phyloP scores from a whole-genome alignment of 352 stramenopile species.

The Phytophthora hybrid region DNA sequence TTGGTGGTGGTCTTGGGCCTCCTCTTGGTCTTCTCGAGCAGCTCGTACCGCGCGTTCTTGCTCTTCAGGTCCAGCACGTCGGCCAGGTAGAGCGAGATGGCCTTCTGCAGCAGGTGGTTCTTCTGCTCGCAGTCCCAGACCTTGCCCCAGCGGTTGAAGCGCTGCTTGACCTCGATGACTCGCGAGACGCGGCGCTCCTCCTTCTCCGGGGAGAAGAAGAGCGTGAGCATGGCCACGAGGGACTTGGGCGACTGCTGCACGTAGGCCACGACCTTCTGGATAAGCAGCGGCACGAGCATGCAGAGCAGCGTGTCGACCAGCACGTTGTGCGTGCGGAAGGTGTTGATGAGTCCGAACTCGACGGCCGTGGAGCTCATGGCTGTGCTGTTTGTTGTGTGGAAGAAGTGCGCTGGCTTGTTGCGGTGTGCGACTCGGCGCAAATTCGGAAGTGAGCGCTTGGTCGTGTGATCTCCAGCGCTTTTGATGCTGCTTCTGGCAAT shows the following conservation, averaged over 20 bases:
- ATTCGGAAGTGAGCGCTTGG: slow-evolving; percentile 21
- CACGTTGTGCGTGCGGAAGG: slow-evolving; percentile 57
- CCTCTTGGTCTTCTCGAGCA: slow-evolving; percentile 52
- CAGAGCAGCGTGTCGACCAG: slow-evolving; percentile 66
- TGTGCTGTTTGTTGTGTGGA: neutral
- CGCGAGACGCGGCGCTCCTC: slow-evolving; percentile 36
- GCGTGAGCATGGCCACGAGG: slow-evolving; percentile 29
- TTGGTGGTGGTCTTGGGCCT: slow-evolving; percentile 22
- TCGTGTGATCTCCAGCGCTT: neutral
- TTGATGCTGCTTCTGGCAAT: neutral
- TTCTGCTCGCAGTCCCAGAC: slow-evolving; percentile 54
- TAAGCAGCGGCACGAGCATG: slow-evolving; percentile 61
- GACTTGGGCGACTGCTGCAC: slow-evolving; percentile 22
- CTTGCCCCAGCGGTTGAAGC: slow-evolving; percentile 49
- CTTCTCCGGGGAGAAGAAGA: slow-evolving; percentile 25
- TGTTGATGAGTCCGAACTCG: slow-evolving; percentile 63
- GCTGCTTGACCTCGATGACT: slow-evolving; percentile 51
- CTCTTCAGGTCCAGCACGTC: slow-evolving; percentile 49
- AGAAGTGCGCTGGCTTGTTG: neutral
- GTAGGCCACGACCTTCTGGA: slow-evolving; percentile 49
- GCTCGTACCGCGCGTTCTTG: slow-evolving; percentile 54
- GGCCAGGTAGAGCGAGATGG: slow-evolving; percentile 58
- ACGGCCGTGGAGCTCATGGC: slow-evolving; percentile 55
- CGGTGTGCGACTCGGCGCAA: slow-evolving; percentile 17
- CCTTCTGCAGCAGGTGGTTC: slow-evolving; percentile 64